These are phyloP conservation scores for Apostasia ramifera DNA, from an alignment of 106 monocot species.

Conservation along the genomic window DNA sequence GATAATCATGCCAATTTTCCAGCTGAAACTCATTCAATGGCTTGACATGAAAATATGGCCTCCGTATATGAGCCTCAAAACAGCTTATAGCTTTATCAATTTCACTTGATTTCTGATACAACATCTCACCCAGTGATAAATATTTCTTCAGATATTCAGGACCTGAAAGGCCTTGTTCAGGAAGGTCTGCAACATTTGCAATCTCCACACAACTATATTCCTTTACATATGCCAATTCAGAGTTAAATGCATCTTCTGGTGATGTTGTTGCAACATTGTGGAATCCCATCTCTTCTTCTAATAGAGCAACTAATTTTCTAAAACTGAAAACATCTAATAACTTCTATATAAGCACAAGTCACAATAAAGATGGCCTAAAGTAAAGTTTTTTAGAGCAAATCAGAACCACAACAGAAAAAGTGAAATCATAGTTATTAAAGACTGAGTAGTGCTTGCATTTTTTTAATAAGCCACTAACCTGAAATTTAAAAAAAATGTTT, in stretches of 20 bases:
- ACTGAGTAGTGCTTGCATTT: too few species aligned
- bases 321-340: conserved; percentile 42
- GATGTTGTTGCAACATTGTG: conserved; percentile 1
- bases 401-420: background rate
- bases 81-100: conserved; percentile 46
- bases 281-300: conserved; percentile 45
- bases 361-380: background rate
- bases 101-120: conserved; percentile 50
- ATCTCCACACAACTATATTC: conserved; percentile 23
- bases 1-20: conserved; percentile 87
- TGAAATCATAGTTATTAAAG: too few species aligned
- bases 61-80: conserved; percentile 61
- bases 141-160: conserved; percentile 42
- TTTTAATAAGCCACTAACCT: too few species aligned
- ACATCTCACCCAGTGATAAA: conserved; percentile 39
- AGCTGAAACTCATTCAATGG: conserved; percentile 68
- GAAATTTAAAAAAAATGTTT: too few species aligned
- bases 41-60: conserved; percentile 70
- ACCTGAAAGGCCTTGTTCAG: conserved; percentile 19
- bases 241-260: conserved; percentile 12
- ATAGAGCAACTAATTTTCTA: conserved; percentile 47
- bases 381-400: background rate
- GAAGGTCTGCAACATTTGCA: conserved; percentile 23
- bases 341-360: background rate
- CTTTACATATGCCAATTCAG: conserved; percentile 22